These are phyloP conservation scores for Brassica hybrid DNA, from an alignment of 441 rosid genomes.

Conservation along the genomic window DNA sequence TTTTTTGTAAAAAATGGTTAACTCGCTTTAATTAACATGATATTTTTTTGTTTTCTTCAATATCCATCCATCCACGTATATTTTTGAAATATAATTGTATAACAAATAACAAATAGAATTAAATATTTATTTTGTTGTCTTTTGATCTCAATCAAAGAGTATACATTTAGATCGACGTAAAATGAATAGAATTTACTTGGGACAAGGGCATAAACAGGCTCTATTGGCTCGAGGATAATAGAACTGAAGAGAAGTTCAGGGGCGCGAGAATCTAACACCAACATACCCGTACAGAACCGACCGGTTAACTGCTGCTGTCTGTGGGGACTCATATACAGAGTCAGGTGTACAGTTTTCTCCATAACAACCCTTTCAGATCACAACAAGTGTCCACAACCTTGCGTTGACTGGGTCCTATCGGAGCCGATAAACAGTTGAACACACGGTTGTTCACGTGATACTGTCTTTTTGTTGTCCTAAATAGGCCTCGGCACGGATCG, in stretches of 20 bases:
- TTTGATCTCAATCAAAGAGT: not conserved
- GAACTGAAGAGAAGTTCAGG: not conserved
- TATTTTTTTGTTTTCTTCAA: no score
- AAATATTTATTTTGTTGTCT: not conserved
- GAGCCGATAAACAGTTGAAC: constrained; percentile 7
- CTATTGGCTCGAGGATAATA: not conserved
- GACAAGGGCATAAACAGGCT: not conserved
- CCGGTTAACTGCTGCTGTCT: constrained; percentile 34
- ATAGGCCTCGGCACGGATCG: no score
- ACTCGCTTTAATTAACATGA: no score
- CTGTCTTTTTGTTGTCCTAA: constrained; percentile 14
- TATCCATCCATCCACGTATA: no score
- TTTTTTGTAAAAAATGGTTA: no score
- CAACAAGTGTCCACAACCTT: constrained; percentile 33
- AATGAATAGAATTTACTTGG: not conserved
- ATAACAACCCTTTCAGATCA: constrained; percentile 7
- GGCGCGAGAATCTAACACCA: constrained; percentile 11
- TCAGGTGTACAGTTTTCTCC: constrained; percentile 24
- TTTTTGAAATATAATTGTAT: no score
- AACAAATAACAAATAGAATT: not conserved
- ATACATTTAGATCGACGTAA: not conserved
- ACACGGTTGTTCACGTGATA: constrained; percentile 36
- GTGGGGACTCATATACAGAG: constrained; percentile 19
- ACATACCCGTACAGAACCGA: constrained; percentile 26
- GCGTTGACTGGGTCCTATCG: constrained; percentile 27